phyloP scores from a whole-genome alignment of 257 asterid species.

The Petunia secreta region DNA sequence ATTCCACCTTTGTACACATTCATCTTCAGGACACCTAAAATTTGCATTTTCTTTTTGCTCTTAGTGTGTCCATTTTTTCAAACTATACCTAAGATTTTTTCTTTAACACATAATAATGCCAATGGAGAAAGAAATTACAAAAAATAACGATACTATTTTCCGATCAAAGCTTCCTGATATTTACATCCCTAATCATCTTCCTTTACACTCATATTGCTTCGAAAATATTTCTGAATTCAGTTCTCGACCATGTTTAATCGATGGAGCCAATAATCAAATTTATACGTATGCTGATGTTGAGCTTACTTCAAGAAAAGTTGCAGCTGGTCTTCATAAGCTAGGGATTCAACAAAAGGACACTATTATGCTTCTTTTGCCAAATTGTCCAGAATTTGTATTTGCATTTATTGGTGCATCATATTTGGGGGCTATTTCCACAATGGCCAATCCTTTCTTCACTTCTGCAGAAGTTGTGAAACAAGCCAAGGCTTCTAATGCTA shows the following conservation, averaged over 20 bases:
- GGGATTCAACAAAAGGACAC: slow-evolving; percentile 72
- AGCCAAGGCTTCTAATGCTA: slow-evolving; percentile 66
- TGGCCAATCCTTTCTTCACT: slow-evolving; percentile 87
- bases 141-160: slow-evolving; percentile 50
- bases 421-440: slow-evolving; percentile 73
- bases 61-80: background rate
- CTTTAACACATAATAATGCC: background rate
- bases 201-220: slow-evolving; percentile 76
- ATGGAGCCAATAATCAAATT: slow-evolving; percentile 60
- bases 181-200: slow-evolving; percentile 74
- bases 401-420: slow-evolving; percentile 83
- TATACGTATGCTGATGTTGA: slow-evolving; percentile 72
- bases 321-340: slow-evolving; percentile 56
- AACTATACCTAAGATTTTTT: background rate
- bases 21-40: slow-evolving; percentile 41
- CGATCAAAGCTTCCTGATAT: slow-evolving; percentile 81
- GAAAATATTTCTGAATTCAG: slow-evolving; percentile 52
- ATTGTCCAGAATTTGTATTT: slow-evolving; percentile 71
- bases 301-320: slow-evolving; percentile 48
- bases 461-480: slow-evolving; percentile 70
- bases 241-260: slow-evolving; percentile 60
- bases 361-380: slow-evolving; percentile 81
- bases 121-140: slow-evolving; percentile 44
- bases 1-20: slow-evolving; percentile 30
- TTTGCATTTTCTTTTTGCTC: background rate